Evolutionary conservation across 495 filamentous ascomycete species (phyloP).

Genomic region (Talaromyces nanjingensis): DNA sequence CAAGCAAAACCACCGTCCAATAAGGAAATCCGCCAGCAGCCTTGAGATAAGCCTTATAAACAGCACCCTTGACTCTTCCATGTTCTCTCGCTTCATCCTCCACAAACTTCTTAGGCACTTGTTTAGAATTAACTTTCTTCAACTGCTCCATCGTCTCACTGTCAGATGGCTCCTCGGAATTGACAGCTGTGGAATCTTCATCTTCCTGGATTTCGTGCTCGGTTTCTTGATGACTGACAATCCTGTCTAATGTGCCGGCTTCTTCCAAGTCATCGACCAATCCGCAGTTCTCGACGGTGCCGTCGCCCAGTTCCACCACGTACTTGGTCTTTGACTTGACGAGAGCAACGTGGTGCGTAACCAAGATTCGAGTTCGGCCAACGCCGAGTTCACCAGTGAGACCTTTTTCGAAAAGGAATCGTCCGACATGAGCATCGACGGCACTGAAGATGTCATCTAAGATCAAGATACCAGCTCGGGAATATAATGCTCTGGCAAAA

Average conservation of each 20-base stretch:
- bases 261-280: slow-evolving; percentile 43
- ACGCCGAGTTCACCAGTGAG: slow-evolving; percentile 58
- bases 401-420: slow-evolving; percentile 66
- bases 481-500: slow-evolving; percentile 72
- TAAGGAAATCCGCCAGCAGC: slow-evolving; percentile 55
- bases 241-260: slow-evolving; percentile 1
- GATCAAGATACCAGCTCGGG: slow-evolving; percentile 65
- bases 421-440: slow-evolving; percentile 59
- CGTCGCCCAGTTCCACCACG: slow-evolving; percentile 58
- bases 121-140: slow-evolving; percentile 6
- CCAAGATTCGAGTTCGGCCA: slow-evolving; percentile 67
- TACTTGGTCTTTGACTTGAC: slow-evolving; percentile 63
- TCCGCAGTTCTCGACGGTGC: slow-evolving; percentile 55
- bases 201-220: slow-evolving; percentile 1
- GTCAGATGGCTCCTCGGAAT: slow-evolving; percentile 5
- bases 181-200: slow-evolving; percentile 3
- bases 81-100: slow-evolving; percentile 61
- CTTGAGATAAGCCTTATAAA: slow-evolving; percentile 58
- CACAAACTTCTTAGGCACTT: slow-evolving; percentile 54
- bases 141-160: slow-evolving; percentile 17
- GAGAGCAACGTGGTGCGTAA: slow-evolving; percentile 72
- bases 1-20: slow-evolving; percentile 34
- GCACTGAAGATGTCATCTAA: slow-evolving; percentile 75
- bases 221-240: slow-evolving; percentile 4
- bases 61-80: slow-evolving; percentile 51